Conservation (phyloP, 768 basidiomycete genomes). For the Rhizopogon rudus region DNA sequence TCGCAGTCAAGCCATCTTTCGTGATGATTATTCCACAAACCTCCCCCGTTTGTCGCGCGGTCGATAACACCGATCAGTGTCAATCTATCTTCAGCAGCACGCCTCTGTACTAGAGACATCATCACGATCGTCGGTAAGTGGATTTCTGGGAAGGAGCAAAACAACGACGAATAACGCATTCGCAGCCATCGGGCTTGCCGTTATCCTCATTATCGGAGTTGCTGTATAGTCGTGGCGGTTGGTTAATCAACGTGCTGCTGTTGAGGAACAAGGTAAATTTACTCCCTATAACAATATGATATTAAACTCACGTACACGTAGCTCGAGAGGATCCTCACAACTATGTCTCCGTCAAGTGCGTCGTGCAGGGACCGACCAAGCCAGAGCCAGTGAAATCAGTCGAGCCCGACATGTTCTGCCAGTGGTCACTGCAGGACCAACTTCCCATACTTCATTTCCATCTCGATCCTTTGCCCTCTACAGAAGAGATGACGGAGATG, state of each 20-base stretch:
- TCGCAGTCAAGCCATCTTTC: neutral
- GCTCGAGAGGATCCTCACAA: slow-evolving; percentile 5
- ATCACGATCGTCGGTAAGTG: slow-evolving; percentile 18
- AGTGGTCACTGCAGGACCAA: slow-evolving; percentile 2
- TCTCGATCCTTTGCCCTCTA: neutral
- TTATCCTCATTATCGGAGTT: neutral
- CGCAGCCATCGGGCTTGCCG: neutral
- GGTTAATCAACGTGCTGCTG: too few relatives aligned
- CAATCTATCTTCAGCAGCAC: slow-evolving; percentile 4
- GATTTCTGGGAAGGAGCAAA: neutral
- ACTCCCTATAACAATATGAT: neutral
- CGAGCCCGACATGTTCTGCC: slow-evolving; percentile 1
- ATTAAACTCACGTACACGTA: neutral
- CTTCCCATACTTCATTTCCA: slow-evolving; percentile 1
- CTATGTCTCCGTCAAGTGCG: slow-evolving; percentile 1
- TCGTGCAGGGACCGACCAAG: slow-evolving; percentile 1
- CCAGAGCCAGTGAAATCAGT: slow-evolving; percentile 8
- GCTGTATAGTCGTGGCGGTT: neutral
- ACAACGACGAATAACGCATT: too few relatives aligned
- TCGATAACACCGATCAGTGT: slow-evolving; percentile 6
- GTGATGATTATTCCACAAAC: neutral
- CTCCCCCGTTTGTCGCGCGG: neutral
- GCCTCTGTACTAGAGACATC: slow-evolving; percentile 17
- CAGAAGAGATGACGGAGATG: neutral
- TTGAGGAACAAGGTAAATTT: neutral